These are phyloP conservation scores for Colletotrichum theobromicola DNA, from an alignment of 2,329 filamentous ascomycete species.

Conservation along the genomic window DNA sequence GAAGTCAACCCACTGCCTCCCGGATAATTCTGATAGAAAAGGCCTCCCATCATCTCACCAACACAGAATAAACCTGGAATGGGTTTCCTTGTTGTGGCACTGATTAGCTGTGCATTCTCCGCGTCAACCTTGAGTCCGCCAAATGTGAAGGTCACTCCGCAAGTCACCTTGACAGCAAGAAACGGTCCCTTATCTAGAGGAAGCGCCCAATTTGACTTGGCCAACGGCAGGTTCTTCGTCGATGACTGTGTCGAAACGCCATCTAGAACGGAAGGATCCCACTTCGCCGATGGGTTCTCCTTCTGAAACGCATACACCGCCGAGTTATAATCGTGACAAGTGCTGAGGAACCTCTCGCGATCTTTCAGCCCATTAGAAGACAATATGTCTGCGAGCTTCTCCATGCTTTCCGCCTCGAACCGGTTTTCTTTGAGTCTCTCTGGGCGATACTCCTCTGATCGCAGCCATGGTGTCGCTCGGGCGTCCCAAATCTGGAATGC, in stretches of 20 bases:
- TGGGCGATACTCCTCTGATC: constrained; percentile 66
- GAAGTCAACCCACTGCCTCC: constrained; percentile 67
- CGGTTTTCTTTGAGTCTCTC: constrained; percentile 54
- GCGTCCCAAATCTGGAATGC: not conserved
- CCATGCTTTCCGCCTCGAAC: constrained; percentile 54
- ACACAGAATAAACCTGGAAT: constrained; percentile 64
- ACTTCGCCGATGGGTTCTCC: constrained; percentile 50
- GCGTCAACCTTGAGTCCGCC: constrained; percentile 65
- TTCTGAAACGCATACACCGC: constrained; percentile 53
- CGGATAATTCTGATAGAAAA: constrained; percentile 69
- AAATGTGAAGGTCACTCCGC: constrained; percentile 73
- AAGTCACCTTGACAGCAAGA: constrained; percentile 67
- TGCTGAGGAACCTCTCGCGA: constrained; percentile 51
- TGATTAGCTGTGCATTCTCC: constrained; percentile 58
- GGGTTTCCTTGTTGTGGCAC: constrained; percentile 43
- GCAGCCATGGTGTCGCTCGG: constrained; percentile 5
- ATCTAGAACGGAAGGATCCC: constrained; percentile 67
- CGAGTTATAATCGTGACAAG: constrained; percentile 60
- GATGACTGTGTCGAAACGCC: constrained; percentile 65
- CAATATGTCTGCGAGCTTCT: constrained; percentile 60
- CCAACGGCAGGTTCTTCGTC: constrained; percentile 43
- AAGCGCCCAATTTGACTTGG: constrained; percentile 72
- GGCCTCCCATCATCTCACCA: constrained; percentile 70
- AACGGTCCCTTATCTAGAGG: constrained; percentile 63
- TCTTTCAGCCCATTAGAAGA: constrained; percentile 50